Percentiles rank a stretch among this genome's conserved stretches.
These are phyloP conservation scores for Pyrrhoderma lamaoense DNA, from an alignment of 1,284 basidiomycete species.

Conservation along the genomic window DNA sequence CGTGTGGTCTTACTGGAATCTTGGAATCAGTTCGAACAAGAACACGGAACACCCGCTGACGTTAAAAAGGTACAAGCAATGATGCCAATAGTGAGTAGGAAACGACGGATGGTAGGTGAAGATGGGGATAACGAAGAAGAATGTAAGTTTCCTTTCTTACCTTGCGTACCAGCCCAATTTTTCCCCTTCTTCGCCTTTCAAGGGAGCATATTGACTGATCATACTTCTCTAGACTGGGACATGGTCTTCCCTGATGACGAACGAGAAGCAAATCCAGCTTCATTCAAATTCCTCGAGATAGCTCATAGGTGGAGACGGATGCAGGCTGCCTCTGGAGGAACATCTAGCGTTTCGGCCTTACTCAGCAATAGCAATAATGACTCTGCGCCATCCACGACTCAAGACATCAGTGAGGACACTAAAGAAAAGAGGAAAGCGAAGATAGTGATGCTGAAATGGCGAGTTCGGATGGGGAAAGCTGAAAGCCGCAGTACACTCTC, in stretches of 20 bases:
- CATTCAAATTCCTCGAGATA: constrained; percentile 91
- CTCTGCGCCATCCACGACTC: not conserved
- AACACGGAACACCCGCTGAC: constrained; percentile 63
- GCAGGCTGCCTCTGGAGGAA: constrained; percentile 29
- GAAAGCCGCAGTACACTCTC: not conserved
- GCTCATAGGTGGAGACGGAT: constrained; percentile 81
- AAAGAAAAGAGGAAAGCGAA: not conserved
- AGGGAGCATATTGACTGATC: too few relatives aligned
- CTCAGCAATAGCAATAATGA: not conserved
- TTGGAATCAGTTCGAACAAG: constrained; percentile 88
- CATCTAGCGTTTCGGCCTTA: constrained; percentile 19
- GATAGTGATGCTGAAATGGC: constrained; percentile 22
- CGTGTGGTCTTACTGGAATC: constrained; percentile 85
- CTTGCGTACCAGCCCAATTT: not conserved
- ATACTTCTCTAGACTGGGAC: constrained; percentile 72
- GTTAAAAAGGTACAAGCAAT: constrained; percentile 76
- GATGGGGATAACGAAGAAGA: constrained; percentile 82
- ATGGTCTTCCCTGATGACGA: constrained; percentile 94
- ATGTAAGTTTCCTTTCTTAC: constrained; percentile 34
- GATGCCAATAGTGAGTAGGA: constrained; percentile 88
- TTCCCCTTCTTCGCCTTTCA: too few relatives aligned
- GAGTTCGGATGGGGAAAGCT: constrained; percentile 28
- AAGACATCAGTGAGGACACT: not conserved
- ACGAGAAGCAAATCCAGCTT: constrained; percentile 81
- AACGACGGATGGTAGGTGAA: constrained; percentile 75